Conservation (phyloP, 2,329 filamentous ascomycete species). For the Anthostomella pinea region DNA sequence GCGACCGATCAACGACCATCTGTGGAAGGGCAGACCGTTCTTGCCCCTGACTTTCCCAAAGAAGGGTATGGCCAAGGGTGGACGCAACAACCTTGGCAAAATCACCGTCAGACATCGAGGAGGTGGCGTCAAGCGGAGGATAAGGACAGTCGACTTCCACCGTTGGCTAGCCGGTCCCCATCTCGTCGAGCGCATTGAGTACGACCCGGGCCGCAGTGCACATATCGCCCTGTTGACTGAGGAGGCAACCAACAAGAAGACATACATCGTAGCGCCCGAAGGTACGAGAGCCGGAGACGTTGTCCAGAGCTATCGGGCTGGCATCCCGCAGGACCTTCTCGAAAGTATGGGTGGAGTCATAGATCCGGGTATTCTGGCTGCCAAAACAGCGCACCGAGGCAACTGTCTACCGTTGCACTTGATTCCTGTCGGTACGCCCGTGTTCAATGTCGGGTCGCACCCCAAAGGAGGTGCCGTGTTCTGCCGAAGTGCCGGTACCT, state of each 20-base stretch:
- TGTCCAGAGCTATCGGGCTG: conserved; percentile 86
- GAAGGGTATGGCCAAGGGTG: conserved; percentile 89
- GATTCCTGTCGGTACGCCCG: conserved; percentile 88
- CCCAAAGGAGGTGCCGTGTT: conserved; percentile 77
- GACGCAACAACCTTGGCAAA: conserved; percentile 81
- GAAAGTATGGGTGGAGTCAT: conserved; percentile 89
- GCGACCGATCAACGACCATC: conserved; percentile 90
- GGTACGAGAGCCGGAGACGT: conserved; percentile 89
- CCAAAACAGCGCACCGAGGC: conserved; percentile 88
- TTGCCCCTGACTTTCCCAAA: conserved; percentile 84
- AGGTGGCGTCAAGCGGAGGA: conserved; percentile 87
- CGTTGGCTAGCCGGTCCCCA: conserved; percentile 78
- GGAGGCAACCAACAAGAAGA: conserved; percentile 69
- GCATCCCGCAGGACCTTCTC: conserved; percentile 83
- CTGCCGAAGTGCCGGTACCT: conserved; percentile 91
- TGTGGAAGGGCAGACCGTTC: conserved; percentile 90
- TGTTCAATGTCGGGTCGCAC: conserved; percentile 84
- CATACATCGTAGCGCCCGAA: conserved; percentile 93
- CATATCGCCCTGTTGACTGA: conserved; percentile 87
- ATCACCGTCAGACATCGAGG: conserved; percentile 90
- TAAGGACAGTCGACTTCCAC: conserved; percentile 86
- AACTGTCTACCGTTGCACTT: conserved; percentile 96
- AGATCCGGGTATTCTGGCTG: conserved; percentile 93
- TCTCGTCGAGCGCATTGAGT: conserved; percentile 88
- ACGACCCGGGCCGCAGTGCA: conserved; percentile 88